These are phyloP conservation scores for Fonsecaea pedrosoi DNA, from an alignment of 2,329 filamentous ascomycete species.

Conservation along the genomic window DNA sequence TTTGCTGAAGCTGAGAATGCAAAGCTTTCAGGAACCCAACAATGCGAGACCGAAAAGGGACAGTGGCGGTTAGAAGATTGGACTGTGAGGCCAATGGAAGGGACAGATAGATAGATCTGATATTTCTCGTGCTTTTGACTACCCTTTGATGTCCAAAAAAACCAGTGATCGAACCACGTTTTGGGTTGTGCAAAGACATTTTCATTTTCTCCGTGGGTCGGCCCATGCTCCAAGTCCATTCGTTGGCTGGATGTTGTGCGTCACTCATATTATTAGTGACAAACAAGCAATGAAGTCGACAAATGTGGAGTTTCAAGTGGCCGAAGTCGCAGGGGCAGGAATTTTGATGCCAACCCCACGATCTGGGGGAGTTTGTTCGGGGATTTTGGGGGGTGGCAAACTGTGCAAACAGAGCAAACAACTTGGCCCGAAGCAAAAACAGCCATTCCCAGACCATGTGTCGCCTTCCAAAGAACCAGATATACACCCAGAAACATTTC, in stretches of 20 bases:
- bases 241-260: constrained; percentile 3
- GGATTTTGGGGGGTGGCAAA: constrained; percentile 10
- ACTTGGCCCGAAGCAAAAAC: background rate
- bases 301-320: background rate
- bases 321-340: constrained; percentile 18
- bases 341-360: background rate
- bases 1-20: background rate
- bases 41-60: background rate
- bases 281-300: constrained; percentile 10
- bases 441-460: constrained; percentile 7
- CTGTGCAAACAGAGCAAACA: constrained; percentile 21
- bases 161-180: constrained; percentile 17
- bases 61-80: background rate
- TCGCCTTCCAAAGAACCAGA: background rate
- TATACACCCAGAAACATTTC: background rate
- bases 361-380: constrained; percentile 2
- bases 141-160: constrained; percentile 1
- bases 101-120: constrained; percentile 5
- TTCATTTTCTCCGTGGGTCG: constrained; percentile 7
- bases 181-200: constrained; percentile 10
- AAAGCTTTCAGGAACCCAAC: background rate
- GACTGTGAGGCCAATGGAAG: background rate
- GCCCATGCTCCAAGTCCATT: constrained; percentile 9
- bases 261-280: background rate
- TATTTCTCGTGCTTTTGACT: constrained; percentile 6